Evolutionary conservation across 23 red algal genomes (phyloP).

Genomic region (Rhodosorus marinus): DNA sequence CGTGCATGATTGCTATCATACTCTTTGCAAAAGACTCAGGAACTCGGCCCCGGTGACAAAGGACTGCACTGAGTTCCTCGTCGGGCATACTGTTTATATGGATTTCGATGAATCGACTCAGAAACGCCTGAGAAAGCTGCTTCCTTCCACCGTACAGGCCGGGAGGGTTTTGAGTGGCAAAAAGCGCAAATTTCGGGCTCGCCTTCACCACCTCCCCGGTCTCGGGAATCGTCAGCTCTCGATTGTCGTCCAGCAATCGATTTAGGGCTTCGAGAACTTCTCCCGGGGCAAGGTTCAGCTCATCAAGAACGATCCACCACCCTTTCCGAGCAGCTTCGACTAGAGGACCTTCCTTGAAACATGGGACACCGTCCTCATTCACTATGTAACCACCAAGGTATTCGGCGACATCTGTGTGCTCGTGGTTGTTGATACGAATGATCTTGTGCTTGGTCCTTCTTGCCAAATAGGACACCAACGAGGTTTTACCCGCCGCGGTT

Average conservation of each 20-base stretch:
- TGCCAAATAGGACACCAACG: constrained; percentile 66
- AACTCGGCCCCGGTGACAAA: constrained; percentile 18
- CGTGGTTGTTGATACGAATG: constrained; percentile 89
- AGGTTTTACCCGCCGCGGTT: constrained; percentile 82
- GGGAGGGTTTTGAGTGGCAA: constrained; percentile 94
- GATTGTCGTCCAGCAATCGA: constrained; percentile 87
- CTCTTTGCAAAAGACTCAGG: constrained; percentile 32
- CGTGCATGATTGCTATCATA: constrained; percentile 69
- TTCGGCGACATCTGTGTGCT: constrained; percentile 87
- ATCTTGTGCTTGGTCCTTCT: constrained; percentile 36
- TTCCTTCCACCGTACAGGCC: constrained; percentile 86
- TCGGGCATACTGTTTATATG: constrained; percentile 44
- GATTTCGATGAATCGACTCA: constrained; percentile 76
- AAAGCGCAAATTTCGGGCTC: constrained; percentile 40
- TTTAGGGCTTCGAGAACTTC: constrained; percentile 89
- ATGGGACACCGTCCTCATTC: constrained; percentile 20
- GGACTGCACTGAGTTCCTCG: constrained; percentile 43
- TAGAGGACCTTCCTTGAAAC: constrained; percentile 67
- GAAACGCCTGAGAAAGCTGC: constrained; percentile 59
- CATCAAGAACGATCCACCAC: constrained; percentile 81
- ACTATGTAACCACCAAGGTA: constrained; percentile 75
- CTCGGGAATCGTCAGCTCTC: constrained; percentile 70
- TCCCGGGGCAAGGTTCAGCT: constrained; percentile 78
- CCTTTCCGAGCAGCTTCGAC: constrained; percentile 54
- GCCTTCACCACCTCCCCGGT: constrained; percentile 69